Conservation (phyloP, 1,139 yeast genomes). For the Saccharomycopsis hybrid region DNA sequence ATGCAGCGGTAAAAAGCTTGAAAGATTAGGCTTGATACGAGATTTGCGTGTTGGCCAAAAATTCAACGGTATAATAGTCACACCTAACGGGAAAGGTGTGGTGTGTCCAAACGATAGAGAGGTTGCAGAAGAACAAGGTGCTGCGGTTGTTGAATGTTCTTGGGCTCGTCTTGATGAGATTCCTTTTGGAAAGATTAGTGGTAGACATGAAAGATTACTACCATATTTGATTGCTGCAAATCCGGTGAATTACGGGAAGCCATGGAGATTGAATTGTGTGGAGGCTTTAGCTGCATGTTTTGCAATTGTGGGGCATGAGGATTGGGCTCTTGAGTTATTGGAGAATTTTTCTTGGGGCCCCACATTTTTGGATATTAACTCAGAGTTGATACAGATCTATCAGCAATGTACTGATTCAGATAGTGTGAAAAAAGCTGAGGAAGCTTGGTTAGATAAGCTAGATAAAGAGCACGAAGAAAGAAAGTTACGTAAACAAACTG, state of each 20-base stretch:
- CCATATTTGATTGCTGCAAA: conserved; percentile 96
- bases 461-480: conserved; percentile 67
- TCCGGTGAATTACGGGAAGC: conserved; percentile 94
- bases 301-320: conserved; percentile 86
- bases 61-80: conserved; percentile 82
- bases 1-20: conserved; percentile 92
- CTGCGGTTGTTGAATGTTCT: conserved; percentile 96
- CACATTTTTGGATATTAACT: conserved; percentile 75
- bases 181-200: conserved; percentile 92
- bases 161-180: conserved; percentile 97
- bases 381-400: conserved; percentile 69
- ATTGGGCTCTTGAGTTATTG: conserved; percentile 78
- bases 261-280: conserved; percentile 94
- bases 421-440: conserved; percentile 68
- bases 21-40: conserved; percentile 77
- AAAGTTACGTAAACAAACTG: conserved; percentile 42
- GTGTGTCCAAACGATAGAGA: conserved; percentile 86
- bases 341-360: conserved; percentile 90
- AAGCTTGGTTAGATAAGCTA: conserved; percentile 61
- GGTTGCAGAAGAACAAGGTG: conserved; percentile 74
- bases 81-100: conserved; percentile 87
- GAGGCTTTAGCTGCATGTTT: conserved; percentile 97
- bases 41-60: conserved; percentile 83
- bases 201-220: conserved; percentile 75
- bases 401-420: conserved; percentile 76